A percentile compares a stretch with the other conserved stretches of the same genome.
phyloP scores from a whole-genome alignment of 495 filamentous ascomycete species.

The Podospora bellae-mahoneyi region DNA sequence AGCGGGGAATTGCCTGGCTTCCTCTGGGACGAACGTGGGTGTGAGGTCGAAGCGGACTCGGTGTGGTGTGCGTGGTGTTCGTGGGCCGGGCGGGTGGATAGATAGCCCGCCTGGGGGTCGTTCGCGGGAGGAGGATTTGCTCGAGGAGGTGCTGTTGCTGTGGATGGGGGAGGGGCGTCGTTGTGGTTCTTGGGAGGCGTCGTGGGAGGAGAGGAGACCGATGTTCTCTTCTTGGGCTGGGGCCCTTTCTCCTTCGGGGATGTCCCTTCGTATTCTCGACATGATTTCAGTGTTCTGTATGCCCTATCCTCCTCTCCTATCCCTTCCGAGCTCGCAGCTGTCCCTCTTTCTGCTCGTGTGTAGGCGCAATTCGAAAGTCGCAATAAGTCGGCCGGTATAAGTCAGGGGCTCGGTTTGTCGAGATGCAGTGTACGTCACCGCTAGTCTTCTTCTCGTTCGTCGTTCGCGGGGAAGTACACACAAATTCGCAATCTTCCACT shows the following conservation, averaged over 20 bases:
- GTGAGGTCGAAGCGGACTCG: constrained; percentile 85
- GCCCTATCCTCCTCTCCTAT: neutral
- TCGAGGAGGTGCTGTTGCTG: constrained; percentile 18
- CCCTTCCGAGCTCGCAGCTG: neutral
- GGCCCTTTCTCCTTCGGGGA: neutral
- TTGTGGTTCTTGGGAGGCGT: constrained; percentile 26
- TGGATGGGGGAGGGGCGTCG: constrained; percentile 28
- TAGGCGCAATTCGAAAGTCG: neutral
- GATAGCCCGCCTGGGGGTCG: neutral
- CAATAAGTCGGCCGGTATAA: neutral
- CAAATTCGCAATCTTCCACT: neutral
- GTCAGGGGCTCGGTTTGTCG: neutral
- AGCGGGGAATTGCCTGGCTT: constrained; percentile 16
- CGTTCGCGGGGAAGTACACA: neutral
- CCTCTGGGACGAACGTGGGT: constrained; percentile 39
- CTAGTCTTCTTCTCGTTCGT: neutral
- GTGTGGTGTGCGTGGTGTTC: constrained; percentile 74
- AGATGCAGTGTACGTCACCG: neutral
- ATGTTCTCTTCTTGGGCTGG: constrained; percentile 39
- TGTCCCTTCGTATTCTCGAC: neutral
- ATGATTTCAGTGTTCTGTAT: neutral
- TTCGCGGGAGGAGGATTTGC: neutral
- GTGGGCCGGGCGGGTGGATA: constrained; percentile 30
- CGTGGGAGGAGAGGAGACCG: constrained; percentile 40
- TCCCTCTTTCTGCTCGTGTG: neutral